phyloP scores from a whole-genome alignment of 2,329 filamentous ascomycete species.

The Intubia oerlemansii region DNA sequence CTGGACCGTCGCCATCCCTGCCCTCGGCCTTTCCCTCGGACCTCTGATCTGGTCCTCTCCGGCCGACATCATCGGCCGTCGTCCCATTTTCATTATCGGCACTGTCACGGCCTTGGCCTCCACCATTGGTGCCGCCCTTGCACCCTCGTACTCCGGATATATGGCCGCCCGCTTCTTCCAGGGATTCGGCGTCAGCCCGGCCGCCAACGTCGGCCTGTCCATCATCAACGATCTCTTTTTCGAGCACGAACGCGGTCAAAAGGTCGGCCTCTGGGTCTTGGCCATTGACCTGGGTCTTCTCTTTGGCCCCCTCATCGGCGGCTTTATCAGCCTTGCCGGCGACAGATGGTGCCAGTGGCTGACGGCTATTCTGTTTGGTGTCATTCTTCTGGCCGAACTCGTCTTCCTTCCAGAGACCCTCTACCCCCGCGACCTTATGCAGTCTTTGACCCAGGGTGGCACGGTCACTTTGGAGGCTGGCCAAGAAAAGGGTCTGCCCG shows the following conservation, averaged over 20 bases:
- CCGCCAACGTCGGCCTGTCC: constrained; percentile 30
- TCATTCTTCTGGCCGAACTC: constrained; percentile 24
- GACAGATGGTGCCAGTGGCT: constrained; percentile 1
- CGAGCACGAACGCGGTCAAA: constrained; percentile 31
- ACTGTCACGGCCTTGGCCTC: constrained; percentile 13
- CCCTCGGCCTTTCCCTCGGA: constrained; percentile 26
- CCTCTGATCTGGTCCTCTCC: constrained; percentile 12
- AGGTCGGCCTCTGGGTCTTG: constrained; percentile 34
- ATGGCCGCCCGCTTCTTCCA: constrained; percentile 38
- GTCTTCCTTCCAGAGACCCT: constrained; percentile 32
- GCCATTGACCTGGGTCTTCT: constrained; percentile 30
- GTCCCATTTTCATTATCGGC: constrained; percentile 24
- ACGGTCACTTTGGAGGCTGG: no score
- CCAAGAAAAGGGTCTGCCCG: no score
- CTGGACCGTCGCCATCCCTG: constrained; percentile 22
- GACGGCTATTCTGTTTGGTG: constrained; percentile 9
- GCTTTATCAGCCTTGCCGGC: constrained; percentile 21
- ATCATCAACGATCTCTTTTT: constrained; percentile 33
- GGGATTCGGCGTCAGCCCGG: constrained; percentile 31
- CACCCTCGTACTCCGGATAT: constrained; percentile 25
- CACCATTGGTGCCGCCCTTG: constrained; percentile 4
- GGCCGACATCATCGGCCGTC: constrained; percentile 28
- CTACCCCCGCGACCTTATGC: constrained; percentile 29
- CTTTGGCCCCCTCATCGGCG: constrained; percentile 19
- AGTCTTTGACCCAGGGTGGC: constrained; percentile 12